Evolutionary conservation across 768 basidiomycete genomes (phyloP).

Genomic region (Tricholoma furcatifolium): DNA sequence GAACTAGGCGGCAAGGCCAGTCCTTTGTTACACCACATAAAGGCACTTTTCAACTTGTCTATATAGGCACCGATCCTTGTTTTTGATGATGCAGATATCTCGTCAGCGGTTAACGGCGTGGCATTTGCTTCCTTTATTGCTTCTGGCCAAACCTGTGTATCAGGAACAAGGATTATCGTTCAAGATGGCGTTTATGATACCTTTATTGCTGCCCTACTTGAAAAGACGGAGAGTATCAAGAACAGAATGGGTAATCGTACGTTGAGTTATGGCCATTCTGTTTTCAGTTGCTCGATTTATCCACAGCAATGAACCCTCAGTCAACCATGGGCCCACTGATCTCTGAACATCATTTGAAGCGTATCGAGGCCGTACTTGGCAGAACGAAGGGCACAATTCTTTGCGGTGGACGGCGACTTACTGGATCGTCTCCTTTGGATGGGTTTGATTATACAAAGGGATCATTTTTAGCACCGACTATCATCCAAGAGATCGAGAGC

Average conservation of each 20-base stretch:
- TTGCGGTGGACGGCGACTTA: constrained; percentile 66
- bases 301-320: constrained; percentile 61
- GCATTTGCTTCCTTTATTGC: constrained; percentile 86
- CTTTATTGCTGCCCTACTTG: constrained; percentile 62
- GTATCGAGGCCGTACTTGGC: constrained; percentile 58
- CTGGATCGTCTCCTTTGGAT: constrained; percentile 62
- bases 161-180: constrained; percentile 79
- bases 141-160: constrained; percentile 90
- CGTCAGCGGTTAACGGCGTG: constrained; percentile 76
- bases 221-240: constrained; percentile 62
- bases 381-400: constrained; percentile 49
- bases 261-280: constrained; percentile 22
- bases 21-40: background rate
- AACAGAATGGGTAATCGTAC: constrained; percentile 77
- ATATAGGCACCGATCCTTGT: constrained; percentile 74
- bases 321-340: constrained; percentile 85
- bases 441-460: constrained; percentile 70
- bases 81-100: constrained; percentile 75
- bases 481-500: constrained; percentile 56
- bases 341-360: constrained; percentile 57
- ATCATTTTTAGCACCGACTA: constrained; percentile 78
- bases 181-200: constrained; percentile 67
- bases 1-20: constrained; percentile 84
- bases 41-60: background rate
- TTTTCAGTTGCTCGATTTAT: background rate